Conservation (phyloP, 257 asterid species). For the Lithospermum erythrorhizon region DNA sequence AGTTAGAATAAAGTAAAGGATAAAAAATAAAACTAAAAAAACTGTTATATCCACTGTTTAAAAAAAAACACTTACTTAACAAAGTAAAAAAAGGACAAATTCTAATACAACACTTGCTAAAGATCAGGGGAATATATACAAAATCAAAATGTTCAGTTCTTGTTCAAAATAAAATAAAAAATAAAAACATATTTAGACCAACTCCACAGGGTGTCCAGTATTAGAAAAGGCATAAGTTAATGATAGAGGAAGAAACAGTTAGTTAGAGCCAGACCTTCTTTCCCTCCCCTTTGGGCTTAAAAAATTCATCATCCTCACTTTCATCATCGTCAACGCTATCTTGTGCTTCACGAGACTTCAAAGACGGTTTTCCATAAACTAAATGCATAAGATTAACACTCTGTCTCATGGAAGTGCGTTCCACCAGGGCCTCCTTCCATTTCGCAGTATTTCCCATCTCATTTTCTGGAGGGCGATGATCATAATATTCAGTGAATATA, state of each 20-base stretch:
- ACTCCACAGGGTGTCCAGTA: neutral
- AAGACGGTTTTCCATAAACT: conserved; percentile 62
- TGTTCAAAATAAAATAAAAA: neutral
- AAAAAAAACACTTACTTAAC: no score
- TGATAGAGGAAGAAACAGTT: no score
- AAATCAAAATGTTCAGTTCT: neutral
- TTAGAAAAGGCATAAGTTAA: neutral
- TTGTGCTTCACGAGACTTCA: conserved; percentile 27
- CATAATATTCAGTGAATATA: conserved; percentile 6
- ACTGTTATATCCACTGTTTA: no score
- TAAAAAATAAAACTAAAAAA: no score
- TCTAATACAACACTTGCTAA: no score
- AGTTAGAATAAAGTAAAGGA: no score
- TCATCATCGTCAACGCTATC: conserved; percentile 32
- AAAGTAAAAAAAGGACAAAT: no score
- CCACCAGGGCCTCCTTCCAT: conserved; percentile 76
- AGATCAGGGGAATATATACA: no score
- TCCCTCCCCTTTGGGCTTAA: conserved; percentile 79
- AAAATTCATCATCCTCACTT: conserved; percentile 75
- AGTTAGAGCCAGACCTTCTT: conserved; percentile 43
- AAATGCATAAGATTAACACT: conserved; percentile 71
- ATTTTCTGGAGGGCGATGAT: conserved; percentile 29
- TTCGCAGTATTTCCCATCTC: conserved; percentile 56
- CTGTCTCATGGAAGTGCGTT: conserved; percentile 50
- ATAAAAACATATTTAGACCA: neutral